phyloP scores from a whole-genome alignment of 2,329 filamentous ascomycete genomes.

The Nannizziopsis barbatae region DNA sequence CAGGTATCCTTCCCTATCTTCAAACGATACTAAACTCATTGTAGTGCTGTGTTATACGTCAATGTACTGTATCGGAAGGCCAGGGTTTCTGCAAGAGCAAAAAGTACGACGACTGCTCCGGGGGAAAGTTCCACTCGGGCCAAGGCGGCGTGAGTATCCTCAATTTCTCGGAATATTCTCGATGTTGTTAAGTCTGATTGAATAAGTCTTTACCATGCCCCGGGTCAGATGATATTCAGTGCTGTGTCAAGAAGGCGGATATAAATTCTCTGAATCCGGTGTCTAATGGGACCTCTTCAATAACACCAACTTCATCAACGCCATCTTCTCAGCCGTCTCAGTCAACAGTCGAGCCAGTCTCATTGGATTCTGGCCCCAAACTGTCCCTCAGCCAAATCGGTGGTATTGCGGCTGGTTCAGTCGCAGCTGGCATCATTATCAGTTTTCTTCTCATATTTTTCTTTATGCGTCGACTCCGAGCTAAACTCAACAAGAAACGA shows the following conservation, averaged over 20 bases:
- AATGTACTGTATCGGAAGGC: conserved; percentile 4
- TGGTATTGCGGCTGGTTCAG: conserved; percentile 8
- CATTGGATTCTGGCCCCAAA: not conserved
- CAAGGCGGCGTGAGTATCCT: not conserved
- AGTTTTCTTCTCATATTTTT: conserved; percentile 2
- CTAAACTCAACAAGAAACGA: not conserved
- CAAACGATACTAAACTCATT: not conserved
- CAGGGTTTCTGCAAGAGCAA: conserved; percentile 5
- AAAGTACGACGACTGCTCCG: conserved; percentile 1
- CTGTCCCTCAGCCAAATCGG: conserved; percentile 5
- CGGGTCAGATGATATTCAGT: conserved; percentile 9
- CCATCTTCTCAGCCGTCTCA: not conserved
- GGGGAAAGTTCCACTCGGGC: conserved; percentile 7
- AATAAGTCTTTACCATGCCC: conserved; percentile 3
- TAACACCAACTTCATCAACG: not conserved
- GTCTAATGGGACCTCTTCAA: not conserved
- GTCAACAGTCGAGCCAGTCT: not conserved
- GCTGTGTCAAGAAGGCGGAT: conserved; percentile 7
- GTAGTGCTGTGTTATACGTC: conserved; percentile 9
- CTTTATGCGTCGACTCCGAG: not conserved
- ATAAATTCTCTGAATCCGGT: not conserved
- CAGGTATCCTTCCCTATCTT: not conserved
- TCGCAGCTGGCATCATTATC: conserved; percentile 1
- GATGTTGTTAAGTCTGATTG: not conserved
- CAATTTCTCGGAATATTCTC: not conserved